Percentiles rank a stretch among this genome's conserved stretches.
Evolutionary conservation across 768 basidiomycete species (phyloP).

Genomic region (Termitomyces sp.): DNA sequence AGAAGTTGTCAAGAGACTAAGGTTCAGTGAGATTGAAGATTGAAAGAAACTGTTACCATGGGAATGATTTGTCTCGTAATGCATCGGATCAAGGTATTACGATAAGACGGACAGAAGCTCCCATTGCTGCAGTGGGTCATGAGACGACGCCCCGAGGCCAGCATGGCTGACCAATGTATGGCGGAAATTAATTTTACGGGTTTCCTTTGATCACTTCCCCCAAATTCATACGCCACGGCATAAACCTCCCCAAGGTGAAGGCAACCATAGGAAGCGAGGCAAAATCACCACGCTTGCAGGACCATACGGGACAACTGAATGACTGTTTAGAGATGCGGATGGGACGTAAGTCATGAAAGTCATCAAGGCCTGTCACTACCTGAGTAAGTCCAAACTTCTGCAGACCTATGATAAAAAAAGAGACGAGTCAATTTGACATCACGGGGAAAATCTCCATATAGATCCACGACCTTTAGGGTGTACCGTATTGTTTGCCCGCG

Average conservation of each 20-base stretch:
- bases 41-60: background rate
- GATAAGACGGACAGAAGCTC: background rate
- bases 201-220: background rate
- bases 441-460: background rate
- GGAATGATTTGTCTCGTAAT: background rate
- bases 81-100: background rate
- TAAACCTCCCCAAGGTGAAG: too few relatives aligned
- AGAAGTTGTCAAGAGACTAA: too few relatives aligned
- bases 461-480: too few relatives aligned
- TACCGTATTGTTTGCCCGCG: background rate
- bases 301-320: background rate
- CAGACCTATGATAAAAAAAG: too few relatives aligned
- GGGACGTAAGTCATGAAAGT: background rate
- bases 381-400: background rate
- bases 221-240: background rate
- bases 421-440: background rate
- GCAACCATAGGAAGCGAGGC: background rate
- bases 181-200: background rate
- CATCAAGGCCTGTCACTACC: background rate
- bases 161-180: background rate
- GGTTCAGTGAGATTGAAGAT: background rate
- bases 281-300: too few relatives aligned
- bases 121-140: background rate
- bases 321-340: background rate
- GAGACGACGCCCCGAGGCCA: background rate